A percentile compares a stretch with the other conserved stretches of the same genome.
Evolutionary conservation across 805 yeast genomes (phyloP).

Genomic region (Yarrowia sp.): DNA sequence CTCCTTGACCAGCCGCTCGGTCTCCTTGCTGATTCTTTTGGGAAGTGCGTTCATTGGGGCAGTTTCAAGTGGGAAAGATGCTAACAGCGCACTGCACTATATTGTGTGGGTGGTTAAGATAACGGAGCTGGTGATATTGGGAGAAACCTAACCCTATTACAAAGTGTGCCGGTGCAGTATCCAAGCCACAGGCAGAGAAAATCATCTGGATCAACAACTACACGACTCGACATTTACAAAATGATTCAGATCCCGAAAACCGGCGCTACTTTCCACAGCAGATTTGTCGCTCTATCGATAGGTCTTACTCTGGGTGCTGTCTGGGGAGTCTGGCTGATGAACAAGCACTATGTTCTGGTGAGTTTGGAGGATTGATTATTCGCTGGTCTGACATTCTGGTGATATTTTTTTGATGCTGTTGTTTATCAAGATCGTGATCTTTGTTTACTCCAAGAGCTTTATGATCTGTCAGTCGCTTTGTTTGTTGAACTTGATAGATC

Average conservation of each 20-base stretch:
- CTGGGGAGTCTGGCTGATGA: slow-evolving; percentile 38
- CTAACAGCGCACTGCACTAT: background rate
- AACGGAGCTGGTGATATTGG: slow-evolving; percentile 16
- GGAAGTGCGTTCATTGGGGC: slow-evolving; percentile 36
- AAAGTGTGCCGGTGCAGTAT: background rate
- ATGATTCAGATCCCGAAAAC: slow-evolving; percentile 7
- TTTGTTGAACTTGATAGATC: no score
- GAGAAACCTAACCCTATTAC: slow-evolving; percentile 20
- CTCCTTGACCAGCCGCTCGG: slow-evolving; percentile 88
- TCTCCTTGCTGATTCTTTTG: slow-evolving; percentile 57
- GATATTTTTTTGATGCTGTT: no score
- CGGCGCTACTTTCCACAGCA: slow-evolving; percentile 24
- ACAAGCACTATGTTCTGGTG: slow-evolving; percentile 18
- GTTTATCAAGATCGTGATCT: no score
- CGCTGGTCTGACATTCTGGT: background rate
- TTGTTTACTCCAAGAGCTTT: no score
- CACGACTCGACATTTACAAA: background rate
- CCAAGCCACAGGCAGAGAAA: background rate
- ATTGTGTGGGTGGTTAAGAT: slow-evolving; percentile 10
- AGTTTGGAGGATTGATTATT: background rate
- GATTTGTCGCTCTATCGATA: slow-evolving; percentile 22
- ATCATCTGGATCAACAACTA: background rate
- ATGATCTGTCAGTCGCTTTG: no score
- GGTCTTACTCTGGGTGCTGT: slow-evolving; percentile 19
- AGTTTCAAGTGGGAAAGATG: slow-evolving; percentile 2